Evolutionary conservation across 169 alveolate genomes (phyloP).

Genomic region (Plasmodium fragile): DNA sequence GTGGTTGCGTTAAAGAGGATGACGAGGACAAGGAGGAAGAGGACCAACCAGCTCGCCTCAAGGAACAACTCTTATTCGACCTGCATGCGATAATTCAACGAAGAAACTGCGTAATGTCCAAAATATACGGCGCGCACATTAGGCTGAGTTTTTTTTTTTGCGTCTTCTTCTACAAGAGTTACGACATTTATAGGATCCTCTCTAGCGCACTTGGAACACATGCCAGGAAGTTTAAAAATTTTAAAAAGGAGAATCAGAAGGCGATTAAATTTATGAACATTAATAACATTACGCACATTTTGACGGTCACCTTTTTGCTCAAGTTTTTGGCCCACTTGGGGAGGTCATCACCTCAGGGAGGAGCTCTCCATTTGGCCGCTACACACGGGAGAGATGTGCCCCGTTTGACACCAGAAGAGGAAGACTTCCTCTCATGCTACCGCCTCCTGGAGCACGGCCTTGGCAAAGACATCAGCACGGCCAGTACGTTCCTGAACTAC

Average conservation of each 20-base stretch:
- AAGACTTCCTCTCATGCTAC: conserved; percentile 16
- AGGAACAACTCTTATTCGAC: conserved; percentile 25
- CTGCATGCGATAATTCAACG: conserved; percentile 31
- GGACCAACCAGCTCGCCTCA: not conserved
- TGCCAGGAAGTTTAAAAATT: conserved; percentile 32
- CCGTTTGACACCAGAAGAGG: not conserved
- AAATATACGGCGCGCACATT: conserved; percentile 65
- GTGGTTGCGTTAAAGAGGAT: not conserved
- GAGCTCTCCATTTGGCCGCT: not conserved
- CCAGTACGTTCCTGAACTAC: conserved; percentile 48
- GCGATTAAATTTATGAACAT: conserved; percentile 62
- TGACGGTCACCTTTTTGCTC: conserved; percentile 26
- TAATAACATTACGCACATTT: conserved; percentile 47
- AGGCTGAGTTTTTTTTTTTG: conserved; percentile 57
- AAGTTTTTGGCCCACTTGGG: not conserved
- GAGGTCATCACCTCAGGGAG: not conserved
- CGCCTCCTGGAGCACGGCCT: conserved; percentile 23
- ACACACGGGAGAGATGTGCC: not conserved
- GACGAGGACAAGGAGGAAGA: not conserved
- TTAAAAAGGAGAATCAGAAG: conserved; percentile 50
- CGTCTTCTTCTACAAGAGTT: conserved; percentile 35
- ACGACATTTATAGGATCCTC: conserved; percentile 25
- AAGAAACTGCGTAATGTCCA: conserved; percentile 32
- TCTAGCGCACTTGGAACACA: conserved; percentile 30
- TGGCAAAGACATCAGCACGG: conserved; percentile 8